Base-by-base conservation (phyloP, 2,329 filamentous ascomycete genomes). In the Colletotrichum eremochloae region DNA sequence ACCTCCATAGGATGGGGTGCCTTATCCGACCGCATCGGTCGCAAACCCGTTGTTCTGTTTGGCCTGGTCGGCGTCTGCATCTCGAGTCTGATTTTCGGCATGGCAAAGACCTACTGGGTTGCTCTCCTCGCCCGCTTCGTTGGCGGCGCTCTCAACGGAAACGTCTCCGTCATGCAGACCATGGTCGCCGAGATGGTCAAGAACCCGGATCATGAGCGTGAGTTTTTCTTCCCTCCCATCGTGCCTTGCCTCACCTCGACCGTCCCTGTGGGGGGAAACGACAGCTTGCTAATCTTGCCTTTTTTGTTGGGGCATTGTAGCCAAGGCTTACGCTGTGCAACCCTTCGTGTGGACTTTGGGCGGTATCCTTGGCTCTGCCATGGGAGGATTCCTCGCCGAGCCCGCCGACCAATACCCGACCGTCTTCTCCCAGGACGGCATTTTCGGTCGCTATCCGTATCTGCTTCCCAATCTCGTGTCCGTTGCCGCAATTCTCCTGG, bases 361-460 rank as follows among this genome's bases (percentile, higher is more conserved):
- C 24, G 79, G 80, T 15, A 82, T 82, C 66, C 76, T 82, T 46
- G 81, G 81, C 3, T 81, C 80, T 11, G 80, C 80, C 24, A 81
- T 82, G 79, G 81, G 81, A 20, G 80, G 81, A 3, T 82, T 81
- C 71, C 75, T 82, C 36, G 81, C 81, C 8, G 78, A 82, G 56
- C 81, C 81, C 2, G 78, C 81, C 5, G 72, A 53, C n/a, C 81
- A 81, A 70, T 82, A 82, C 62, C 80, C 77, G 36, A 74, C 71
- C 0, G 50, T 82, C 29, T 84, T 84, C 57, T 76, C 82, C 2
- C 73, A 77, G 36, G 82, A 84, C 36, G 83, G 83, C 1, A 55
- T 84, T 1, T 84, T 84, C 60, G 91, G 91, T 53, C 85, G 87
- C 9, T 94, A 92, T 76, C 93, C 93, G 0, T 95, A 93, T 75